Base-by-base conservation (phyloP, 805 yeast species). In the Wickerhamomyces silvicola region DNA sequence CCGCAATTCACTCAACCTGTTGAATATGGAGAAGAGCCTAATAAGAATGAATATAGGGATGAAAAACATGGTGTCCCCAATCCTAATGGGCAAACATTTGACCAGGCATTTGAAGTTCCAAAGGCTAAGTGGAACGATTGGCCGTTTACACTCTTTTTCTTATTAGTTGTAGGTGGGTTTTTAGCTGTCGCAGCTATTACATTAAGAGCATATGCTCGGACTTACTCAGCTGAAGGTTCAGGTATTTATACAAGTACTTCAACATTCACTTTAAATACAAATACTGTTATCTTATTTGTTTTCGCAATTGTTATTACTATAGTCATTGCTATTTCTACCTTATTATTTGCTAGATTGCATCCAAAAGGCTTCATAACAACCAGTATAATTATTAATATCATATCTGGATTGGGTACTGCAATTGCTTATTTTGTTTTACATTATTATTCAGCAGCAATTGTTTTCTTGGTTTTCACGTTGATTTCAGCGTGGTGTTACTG, bases 401-500 rank as follows among this genome's bases (percentile, higher is more conserved):
- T 76, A 2, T 56, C 83, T 36, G 85, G 90, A 4, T 46, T 85
- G 18, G 95, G 82, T 12, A 78, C 94, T 6, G 74, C 86, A 5
- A 78, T 87, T 43, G 79, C 74, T 57, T 83, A 81, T 50, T 67
- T 87, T 46, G 77, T 68, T 2, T 66, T 70, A 43, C 62, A 66
- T 20, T 81, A 83, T 56, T 85, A 79, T 64, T 78, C 90, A 5
- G 90, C 94, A 0, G 95, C 86, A 3, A 64, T 83, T 38, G 86
- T 80, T 22, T 81, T 79, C 42, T 59, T 81, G 41, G 67, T 79
- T 1, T 81, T 83, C 54, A 69, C 87, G 1, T 50, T 70, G 3
- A 56, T 81, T 32, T 68, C 78, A 16, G 84, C 83, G 7, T 75
- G 71, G 65, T 71, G 78, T 50, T 85, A 79, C 58, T 83, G 85